Conservation (phyloP, 2,329 filamentous ascomycete species). For the Pochonia chlamydosporia region DNA sequence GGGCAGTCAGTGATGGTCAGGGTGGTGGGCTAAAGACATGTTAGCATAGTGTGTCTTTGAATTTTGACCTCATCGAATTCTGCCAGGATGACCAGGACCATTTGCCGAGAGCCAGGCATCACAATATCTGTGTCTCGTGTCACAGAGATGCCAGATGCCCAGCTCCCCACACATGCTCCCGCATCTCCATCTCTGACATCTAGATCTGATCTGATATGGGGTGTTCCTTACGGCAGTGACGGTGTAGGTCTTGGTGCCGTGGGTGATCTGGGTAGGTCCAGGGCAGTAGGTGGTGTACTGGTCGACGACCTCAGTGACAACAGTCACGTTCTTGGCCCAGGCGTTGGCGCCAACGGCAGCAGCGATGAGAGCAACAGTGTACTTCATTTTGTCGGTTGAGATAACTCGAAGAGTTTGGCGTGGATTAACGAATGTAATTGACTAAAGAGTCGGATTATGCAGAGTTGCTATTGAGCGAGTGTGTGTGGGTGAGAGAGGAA, state of each 20-base stretch:
- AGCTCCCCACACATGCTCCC: too few relatives aligned
- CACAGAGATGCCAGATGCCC: too few relatives aligned
- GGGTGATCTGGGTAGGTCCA: conserved; percentile 55
- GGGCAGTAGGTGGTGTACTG: conserved; percentile 70
- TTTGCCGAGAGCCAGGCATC: neutral
- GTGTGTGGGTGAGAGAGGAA: conserved; percentile 45
- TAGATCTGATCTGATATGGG: too few relatives aligned
- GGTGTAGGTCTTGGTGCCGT: conserved; percentile 62
- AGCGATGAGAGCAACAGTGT: conserved; percentile 46
- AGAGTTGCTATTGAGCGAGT: conserved; percentile 34
- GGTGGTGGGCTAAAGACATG: conserved; percentile 48
- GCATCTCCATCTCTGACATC: too few relatives aligned
- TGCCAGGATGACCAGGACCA: neutral
- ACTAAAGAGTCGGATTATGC: conserved; percentile 46
- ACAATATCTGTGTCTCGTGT: too few relatives aligned
- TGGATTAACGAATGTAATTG: conserved; percentile 51
- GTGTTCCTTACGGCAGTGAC: conserved; percentile 50
- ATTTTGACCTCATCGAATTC: neutral
- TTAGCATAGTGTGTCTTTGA: neutral
- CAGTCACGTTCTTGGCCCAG: conserved; percentile 45
- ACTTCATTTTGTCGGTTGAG: conserved; percentile 60
- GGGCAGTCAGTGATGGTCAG: conserved; percentile 68
- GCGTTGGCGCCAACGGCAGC: conserved; percentile 43
- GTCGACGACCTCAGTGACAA: conserved; percentile 61
- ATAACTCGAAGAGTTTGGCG: conserved; percentile 28